phyloP scores from a whole-genome alignment of 495 filamentous ascomycete species.

The Evernia prunastri region DNA sequence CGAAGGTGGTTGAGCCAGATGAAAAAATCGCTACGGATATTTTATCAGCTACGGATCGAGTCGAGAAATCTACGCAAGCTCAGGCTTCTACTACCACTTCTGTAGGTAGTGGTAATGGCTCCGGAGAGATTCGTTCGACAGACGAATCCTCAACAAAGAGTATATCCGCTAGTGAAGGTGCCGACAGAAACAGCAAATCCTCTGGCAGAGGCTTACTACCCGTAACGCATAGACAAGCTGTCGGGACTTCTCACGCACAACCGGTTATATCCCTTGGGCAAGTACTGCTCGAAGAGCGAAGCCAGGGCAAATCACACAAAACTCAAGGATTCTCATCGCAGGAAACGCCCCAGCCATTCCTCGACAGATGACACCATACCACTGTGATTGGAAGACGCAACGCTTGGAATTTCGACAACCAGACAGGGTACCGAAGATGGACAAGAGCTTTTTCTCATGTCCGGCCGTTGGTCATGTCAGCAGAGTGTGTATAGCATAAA shows the following conservation, averaged over 20 bases:
- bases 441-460: not conserved
- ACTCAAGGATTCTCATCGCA: not conserved
- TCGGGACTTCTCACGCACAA: not conserved
- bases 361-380: not conserved
- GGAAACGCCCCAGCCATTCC: constrained; percentile 1
- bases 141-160: not conserved
- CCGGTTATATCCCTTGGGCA: not conserved
- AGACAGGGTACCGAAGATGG: not conserved
- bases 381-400: not conserved
- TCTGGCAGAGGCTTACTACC: not conserved
- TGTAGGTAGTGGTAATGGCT: not conserved
- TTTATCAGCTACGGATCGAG: not conserved
- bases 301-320: not conserved
- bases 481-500: not conserved
- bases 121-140: not conserved
- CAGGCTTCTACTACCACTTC: not conserved
- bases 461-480: not conserved
- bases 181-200: not conserved
- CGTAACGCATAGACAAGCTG: not conserved
- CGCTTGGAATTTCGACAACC: not conserved
- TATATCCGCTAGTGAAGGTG: not conserved
- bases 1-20: not conserved
- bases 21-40: not conserved
- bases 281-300: not conserved
- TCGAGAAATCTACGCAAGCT: not conserved